Evolutionary conservation across 1,284 basidiomycete species (phyloP), one percentile per base, ranked within the genome.

Genomic region (Rhodotorula sp.): DNA sequence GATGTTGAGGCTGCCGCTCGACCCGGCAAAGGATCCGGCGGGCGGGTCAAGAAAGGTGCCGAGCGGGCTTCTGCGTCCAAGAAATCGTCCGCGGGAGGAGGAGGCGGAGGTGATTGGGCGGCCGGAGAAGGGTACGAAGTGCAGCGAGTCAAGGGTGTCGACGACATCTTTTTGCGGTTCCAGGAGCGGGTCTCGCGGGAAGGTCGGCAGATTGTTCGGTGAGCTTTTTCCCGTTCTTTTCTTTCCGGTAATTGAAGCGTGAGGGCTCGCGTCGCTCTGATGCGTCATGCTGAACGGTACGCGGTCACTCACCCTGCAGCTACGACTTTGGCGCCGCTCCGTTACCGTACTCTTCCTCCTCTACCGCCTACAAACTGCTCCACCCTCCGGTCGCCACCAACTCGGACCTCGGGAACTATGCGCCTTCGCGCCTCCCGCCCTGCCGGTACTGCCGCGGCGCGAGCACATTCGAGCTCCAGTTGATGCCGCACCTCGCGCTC

Each of bases 401-500:
- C 49, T 42, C 60, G 33, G 42, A 61, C 60, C 54, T 56, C 49
- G 73, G 73, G 14, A 54, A 33, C 6, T 79, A 74, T 61, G 53
- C 71, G 37, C 68, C 76, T 1, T 48, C 54, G 17, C 66, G 51
- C 6, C 79, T 90, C 42, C 84, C 87, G 0, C 73, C 79, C 0
- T 93, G 91, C 78, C 82, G 85, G 1, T 76, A 80, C 29, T 93
- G 91, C 80, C 81, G 83, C 55, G 82, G 84, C 10, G 81, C 79
- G 56, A 85, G 90, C 18, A 83, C 87, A 14, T 93, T 92, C 79
- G 91, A 93, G 78, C 91, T 88, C 76, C 91, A 93, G 78, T 81
- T 93, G 53, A 92, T 92, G 90, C 91, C 91, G 1, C 91, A 92
- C 79, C 81, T 93, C 58, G 90, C 53, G 53, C 26, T 92, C 79